phyloP scores from a whole-genome alignment of 2,329 filamentous ascomycete genomes.

The Neonectria magnoliae region DNA sequence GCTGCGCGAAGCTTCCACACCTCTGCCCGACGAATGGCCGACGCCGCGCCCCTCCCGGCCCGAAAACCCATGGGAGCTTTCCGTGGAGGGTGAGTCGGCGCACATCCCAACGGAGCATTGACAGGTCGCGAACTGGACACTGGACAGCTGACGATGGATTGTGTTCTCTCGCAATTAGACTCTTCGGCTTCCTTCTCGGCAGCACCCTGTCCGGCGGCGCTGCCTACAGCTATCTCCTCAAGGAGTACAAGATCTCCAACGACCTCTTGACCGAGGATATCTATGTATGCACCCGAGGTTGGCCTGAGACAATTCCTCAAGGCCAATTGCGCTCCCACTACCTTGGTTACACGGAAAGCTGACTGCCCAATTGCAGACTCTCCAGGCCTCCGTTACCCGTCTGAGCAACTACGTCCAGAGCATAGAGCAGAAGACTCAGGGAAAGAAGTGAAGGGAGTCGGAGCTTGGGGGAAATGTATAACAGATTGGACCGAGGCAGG shows the following conservation, averaged over 20 bases:
- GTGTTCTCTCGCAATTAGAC: constrained; percentile 57
- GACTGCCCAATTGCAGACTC: constrained; percentile 64
- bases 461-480: constrained; percentile 31
- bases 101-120: constrained; percentile 8
- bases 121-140: not conserved
- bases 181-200: constrained; percentile 92
- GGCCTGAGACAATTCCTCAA: not conserved
- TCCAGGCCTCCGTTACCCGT: constrained; percentile 87
- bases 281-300: constrained; percentile 73
- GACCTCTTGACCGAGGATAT: constrained; percentile 95
- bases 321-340: not conserved
- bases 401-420: constrained; percentile 85
- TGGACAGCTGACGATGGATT: constrained; percentile 19
- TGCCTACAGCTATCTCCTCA: constrained; percentile 91
- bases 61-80: constrained; percentile 70
- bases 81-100: constrained; percentile 64
- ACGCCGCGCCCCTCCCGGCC: constrained; percentile 60
- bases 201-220: constrained; percentile 80
- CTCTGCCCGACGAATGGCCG: constrained; percentile 57
- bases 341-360: not conserved
- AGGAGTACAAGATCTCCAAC: constrained; percentile 94
- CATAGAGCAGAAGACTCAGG: constrained; percentile 82
- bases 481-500: constrained; percentile 24
- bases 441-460: constrained; percentile 69
- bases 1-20: constrained; percentile 59